Evolutionary conservation across 305 asterid species (phyloP).

Genomic region (Ilex paraguariensis): DNA sequence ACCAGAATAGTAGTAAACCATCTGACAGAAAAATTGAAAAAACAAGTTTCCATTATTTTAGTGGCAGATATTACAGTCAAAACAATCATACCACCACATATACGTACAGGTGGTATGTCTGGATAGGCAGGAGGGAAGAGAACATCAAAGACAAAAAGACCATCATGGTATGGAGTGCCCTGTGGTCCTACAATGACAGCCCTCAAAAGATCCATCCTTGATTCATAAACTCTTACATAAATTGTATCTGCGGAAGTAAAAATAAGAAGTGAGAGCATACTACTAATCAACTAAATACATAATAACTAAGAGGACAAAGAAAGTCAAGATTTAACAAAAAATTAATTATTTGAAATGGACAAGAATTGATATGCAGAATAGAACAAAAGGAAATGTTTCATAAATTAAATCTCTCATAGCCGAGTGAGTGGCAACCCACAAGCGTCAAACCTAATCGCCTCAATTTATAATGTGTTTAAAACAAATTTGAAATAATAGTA

Average conservation of each 20-base stretch:
- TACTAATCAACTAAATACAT: too few species aligned
- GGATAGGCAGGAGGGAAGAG: conserved; percentile 48
- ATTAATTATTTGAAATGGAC: too few species aligned
- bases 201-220: conserved; percentile 61
- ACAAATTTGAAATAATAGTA: too few species aligned
- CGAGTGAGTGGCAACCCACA: too few species aligned
- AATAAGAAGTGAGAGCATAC: too few species aligned
- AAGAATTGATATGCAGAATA: not conserved
- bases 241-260: conserved; percentile 34
- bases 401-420: not conserved
- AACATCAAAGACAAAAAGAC: conserved; percentile 51
- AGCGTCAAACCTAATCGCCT: too few species aligned
- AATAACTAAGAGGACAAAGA: too few species aligned
- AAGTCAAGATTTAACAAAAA: too few species aligned
- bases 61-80: not conserved
- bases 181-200: conserved; percentile 57
- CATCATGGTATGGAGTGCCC: conserved; percentile 69
- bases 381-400: not conserved
- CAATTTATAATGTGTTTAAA: too few species aligned
- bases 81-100: conserved; percentile 1
- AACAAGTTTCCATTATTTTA: not conserved
- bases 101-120: conserved; percentile 46
- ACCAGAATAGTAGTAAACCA: conserved; percentile 58
- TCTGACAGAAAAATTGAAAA: conserved; percentile 18
- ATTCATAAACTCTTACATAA: conserved; percentile 47